A percentile compares a stretch with the other conserved stretches of the same genome.
phyloP scores from a whole-genome alignment of 78 protist genomes.

The Dictyostelium intermedium region DNA sequence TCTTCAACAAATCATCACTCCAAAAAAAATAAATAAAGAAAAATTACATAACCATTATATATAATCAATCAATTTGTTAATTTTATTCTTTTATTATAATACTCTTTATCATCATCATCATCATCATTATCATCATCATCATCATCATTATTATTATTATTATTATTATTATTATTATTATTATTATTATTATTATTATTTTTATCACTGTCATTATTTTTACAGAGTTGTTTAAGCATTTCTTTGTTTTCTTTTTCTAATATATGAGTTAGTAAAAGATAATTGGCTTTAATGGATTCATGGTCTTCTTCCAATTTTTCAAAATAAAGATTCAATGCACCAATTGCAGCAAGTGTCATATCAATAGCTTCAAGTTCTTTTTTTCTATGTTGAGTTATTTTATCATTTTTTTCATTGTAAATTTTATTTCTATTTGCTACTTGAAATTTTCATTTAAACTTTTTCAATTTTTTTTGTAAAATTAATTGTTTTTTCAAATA shows the following conservation, averaged over 20 bases:
- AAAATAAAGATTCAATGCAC: background rate
- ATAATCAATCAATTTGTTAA: no score
- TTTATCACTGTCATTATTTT: background rate
- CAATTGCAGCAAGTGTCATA: background rate
- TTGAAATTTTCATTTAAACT: no score
- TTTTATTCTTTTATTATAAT: no score
- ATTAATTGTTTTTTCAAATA: no score
- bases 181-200: background rate
- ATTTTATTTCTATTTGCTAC: background rate
- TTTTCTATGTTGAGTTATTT: background rate
- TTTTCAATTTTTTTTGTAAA: background rate
- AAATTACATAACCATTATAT: background rate
- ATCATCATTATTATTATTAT: background rate
- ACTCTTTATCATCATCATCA: no score
- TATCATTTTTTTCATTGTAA: background rate
- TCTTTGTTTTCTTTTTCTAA: background rate
- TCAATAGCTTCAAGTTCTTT: background rate
- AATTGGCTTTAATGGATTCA: background rate
- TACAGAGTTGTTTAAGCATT: background rate
- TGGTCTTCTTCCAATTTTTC: background rate
- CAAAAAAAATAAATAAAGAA: background rate
- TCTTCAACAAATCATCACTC: background rate
- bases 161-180: background rate
- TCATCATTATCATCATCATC: background rate
- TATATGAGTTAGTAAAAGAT: background rate